Conservation (phyloP, 1,284 basidiomycete species). For the Grifola frondosa region DNA sequence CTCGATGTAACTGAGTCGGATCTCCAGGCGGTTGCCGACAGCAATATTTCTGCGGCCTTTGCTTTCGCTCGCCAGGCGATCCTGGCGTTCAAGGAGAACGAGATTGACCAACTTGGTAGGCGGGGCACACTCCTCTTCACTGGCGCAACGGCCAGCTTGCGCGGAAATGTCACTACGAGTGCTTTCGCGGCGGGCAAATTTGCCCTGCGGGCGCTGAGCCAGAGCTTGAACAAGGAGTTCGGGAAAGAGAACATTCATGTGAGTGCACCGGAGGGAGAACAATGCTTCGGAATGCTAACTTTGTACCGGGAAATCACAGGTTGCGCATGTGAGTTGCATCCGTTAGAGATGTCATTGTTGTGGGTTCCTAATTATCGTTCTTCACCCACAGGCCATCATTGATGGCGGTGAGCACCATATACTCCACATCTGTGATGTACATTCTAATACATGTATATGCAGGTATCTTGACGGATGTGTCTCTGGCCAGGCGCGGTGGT, state of each 20-base stretch:
- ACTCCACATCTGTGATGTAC: background rate
- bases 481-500: slow-evolving; percentile 21
- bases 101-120: slow-evolving; percentile 44
- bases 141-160: slow-evolving; percentile 67
- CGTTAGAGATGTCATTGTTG: background rate
- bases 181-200: slow-evolving; percentile 71
- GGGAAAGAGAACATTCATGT: slow-evolving; percentile 79
- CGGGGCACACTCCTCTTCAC: slow-evolving; percentile 76
- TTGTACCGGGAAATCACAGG: slow-evolving; percentile 33
- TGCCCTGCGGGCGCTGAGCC: slow-evolving; percentile 63
- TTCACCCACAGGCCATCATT: slow-evolving; percentile 34
- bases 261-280: slow-evolving; percentile 12
- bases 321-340: slow-evolving; percentile 54
- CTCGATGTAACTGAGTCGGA: slow-evolving; percentile 64
- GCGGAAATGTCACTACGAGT: slow-evolving; percentile 66
- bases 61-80: slow-evolving; percentile 68
- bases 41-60: slow-evolving; percentile 62
- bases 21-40: slow-evolving; percentile 45
- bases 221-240: slow-evolving; percentile 80
- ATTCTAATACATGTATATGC: background rate
- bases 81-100: slow-evolving; percentile 60
- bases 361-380: background rate
- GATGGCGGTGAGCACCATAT: slow-evolving; percentile 34
- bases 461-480: slow-evolving; percentile 52
- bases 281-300: background rate